Evolutionary conservation across 352 stramenopile genomes (phyloP).

Genomic region (Pythium periplocum): DNA sequence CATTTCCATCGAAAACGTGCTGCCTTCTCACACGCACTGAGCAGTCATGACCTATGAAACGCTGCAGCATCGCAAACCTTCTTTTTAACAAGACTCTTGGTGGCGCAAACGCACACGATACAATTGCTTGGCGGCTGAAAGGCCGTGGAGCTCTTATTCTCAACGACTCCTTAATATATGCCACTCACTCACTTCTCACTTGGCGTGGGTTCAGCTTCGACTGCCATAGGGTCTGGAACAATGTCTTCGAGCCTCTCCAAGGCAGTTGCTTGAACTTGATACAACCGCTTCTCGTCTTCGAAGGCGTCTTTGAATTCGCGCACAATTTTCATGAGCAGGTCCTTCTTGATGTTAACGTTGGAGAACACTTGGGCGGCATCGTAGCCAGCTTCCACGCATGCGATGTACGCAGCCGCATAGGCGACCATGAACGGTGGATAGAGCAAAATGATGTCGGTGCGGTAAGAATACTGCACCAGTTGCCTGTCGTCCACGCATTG

Average conservation of each 20-base stretch:
- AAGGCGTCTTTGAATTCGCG: constrained; percentile 70
- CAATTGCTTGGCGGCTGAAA: too few relatives aligned
- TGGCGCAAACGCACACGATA: too few relatives aligned
- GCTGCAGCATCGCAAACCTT: too few relatives aligned
- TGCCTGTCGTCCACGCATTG: constrained; percentile 34
- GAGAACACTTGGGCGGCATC: constrained; percentile 73
- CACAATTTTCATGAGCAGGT: constrained; percentile 76
- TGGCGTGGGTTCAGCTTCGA: constrained; percentile 21
- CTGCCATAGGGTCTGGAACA: constrained; percentile 47
- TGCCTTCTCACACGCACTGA: too few relatives aligned
- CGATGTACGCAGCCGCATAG: constrained; percentile 76
- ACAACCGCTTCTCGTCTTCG: constrained; percentile 69
- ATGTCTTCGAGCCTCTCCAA: constrained; percentile 81
- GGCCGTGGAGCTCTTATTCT: too few relatives aligned
- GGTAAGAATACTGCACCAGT: constrained; percentile 85
- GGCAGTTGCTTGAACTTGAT: constrained; percentile 46
- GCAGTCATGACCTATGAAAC: too few relatives aligned
- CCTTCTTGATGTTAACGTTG: constrained; percentile 78
- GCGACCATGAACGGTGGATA: constrained; percentile 87
- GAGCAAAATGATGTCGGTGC: constrained; percentile 81
- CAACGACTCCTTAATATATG: too few relatives aligned
- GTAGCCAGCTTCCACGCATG: constrained; percentile 70
- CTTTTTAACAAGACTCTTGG: too few relatives aligned
- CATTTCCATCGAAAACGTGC: too few relatives aligned
- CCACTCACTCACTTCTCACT: not conserved